Evolutionary conservation across 2,329 filamentous ascomycete species (phyloP), one percentile per base, ranked within the genome.

Genomic region (Colletotrichum cereale): DNA sequence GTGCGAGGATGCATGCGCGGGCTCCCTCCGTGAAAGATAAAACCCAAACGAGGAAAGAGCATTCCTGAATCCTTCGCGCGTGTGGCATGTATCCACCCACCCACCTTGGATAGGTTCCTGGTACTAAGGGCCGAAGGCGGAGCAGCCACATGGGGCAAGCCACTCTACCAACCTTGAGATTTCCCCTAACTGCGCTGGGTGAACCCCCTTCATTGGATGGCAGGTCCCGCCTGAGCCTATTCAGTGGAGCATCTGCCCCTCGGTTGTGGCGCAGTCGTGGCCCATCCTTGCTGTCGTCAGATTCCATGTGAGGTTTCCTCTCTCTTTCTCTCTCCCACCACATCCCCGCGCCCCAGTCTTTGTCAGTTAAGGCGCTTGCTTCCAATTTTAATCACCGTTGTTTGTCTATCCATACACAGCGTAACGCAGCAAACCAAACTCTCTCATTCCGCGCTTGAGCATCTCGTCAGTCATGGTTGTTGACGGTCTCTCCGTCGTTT

Each of bases 391-490:
- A 12, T 47, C 21, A 24, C 5, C 21, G 11, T 40, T 48, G 36
- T 26, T 34, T 34, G 48, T n/a, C 26, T 29, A 34, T 31, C 57
- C 2, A 53, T 36, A 47, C 53, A 29, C 21, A 26, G 24, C 63
- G 64, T 71, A 71, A 61, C 58, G 38, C 65, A 71, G 65, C 68
- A 71, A 71, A 63, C 68, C 68, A 68, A 34, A 68, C 42, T 1
- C 18, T 42, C 21, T 42, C 31, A 31, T 29, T 18, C 8, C 58
- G 58, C 65, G 68, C 29, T 55, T 63, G 38, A 40, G n/a, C 38
- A 21, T 18, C 24, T 8, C 12, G 31, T 16, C 7, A 21, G 14
- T 36, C 53, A 47, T 57, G 68, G 36, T 53, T 8, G 29, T 34
- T 2, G 36, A 55, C 68, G 68, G 65, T 42, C 29, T 56, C 36